Evolutionary conservation across 768 basidiomycete genomes (phyloP).

Genomic region (Austroboletus eburneus): DNA sequence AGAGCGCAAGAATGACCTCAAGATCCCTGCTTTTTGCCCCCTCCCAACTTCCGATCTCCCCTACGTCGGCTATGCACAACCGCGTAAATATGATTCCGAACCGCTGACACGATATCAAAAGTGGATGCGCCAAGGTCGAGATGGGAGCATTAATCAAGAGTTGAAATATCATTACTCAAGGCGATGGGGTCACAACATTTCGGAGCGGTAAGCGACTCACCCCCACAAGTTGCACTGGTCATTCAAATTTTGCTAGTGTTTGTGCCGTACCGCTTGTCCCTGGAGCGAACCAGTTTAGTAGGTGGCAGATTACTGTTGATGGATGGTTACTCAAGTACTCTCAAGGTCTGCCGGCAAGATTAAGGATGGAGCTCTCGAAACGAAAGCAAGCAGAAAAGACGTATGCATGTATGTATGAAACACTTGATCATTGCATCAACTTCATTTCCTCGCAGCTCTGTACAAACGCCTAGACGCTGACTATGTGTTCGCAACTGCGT

Average conservation of each 20-base stretch:
- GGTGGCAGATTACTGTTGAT: conserved; percentile 17
- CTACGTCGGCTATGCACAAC: conserved; percentile 45
- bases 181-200: conserved; percentile 34
- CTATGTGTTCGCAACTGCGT: conserved; percentile 56
- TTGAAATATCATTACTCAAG: conserved; percentile 58
- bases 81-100: conserved; percentile 37
- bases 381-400: conserved; percentile 22
- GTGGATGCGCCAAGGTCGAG: conserved; percentile 31
- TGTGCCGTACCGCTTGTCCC: conserved; percentile 51
- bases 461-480: conserved; percentile 55
- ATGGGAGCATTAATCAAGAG: conserved; percentile 19
- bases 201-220: conserved; percentile 47
- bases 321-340: background rate
- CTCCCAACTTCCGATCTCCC: conserved; percentile 12
- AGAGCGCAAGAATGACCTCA: conserved; percentile 33
- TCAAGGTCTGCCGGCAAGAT: conserved; percentile 40
- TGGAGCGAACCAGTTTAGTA: conserved; percentile 50
- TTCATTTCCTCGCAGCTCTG: conserved; percentile 35
- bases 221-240: background rate
- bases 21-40: conserved; percentile 47
- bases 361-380: conserved; percentile 37
- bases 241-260: conserved; percentile 34
- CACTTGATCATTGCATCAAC: background rate
- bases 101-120: conserved; percentile 45
- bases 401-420: conserved; percentile 24